phyloP scores from a whole-genome alignment of 352 stramenopile genomes.

The Phytophthora europaea region DNA sequence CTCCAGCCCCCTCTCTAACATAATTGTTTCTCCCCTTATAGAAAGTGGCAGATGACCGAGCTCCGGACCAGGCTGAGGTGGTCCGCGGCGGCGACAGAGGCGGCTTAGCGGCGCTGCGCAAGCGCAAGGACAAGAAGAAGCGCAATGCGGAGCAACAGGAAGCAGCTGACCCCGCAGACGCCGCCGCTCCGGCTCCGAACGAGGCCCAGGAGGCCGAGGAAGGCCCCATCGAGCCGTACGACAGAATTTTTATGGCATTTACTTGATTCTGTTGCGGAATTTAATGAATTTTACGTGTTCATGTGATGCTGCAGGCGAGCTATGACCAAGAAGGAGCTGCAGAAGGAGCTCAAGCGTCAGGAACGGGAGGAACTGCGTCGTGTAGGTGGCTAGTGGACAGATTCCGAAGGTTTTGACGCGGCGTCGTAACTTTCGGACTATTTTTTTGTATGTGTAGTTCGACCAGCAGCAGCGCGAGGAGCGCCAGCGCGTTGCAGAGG shows the following conservation, averaged over 20 bases:
- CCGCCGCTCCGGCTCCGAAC: conserved; percentile 22
- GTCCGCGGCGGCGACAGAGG: conserved; percentile 53
- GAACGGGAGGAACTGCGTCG: conserved; percentile 80
- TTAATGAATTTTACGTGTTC: neutral
- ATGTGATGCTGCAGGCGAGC: conserved; percentile 33
- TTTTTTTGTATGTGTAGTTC: conserved; percentile 51
- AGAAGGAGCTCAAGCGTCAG: conserved; percentile 82
- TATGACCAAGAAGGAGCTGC: conserved; percentile 83
- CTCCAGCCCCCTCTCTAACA: conserved; percentile 2
- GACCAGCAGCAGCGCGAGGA: conserved; percentile 77
- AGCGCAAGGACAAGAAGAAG: conserved; percentile 74
- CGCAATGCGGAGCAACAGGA: conserved; percentile 36
- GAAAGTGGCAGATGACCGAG: conserved; percentile 45
- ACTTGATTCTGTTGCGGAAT: neutral
- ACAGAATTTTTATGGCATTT: neutral
- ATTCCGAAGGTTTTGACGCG: neutral
- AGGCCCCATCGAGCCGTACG: conserved; percentile 56
- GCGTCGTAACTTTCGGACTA: conserved; percentile 4
- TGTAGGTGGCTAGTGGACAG: conserved; percentile 33
- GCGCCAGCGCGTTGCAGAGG: conserved; percentile 55
- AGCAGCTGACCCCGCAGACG: conserved; percentile 13
- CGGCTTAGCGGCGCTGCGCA: conserved; percentile 67
- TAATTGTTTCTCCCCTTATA: conserved; percentile 11
- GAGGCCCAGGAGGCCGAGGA: conserved; percentile 19
- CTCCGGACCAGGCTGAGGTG: conserved; percentile 37